A percentile compares a stretch with the other conserved stretches of the same genome.
phyloP scores from a whole-genome alignment of 768 basidiomycete species.

The Coprinopsis strossmayeri region DNA sequence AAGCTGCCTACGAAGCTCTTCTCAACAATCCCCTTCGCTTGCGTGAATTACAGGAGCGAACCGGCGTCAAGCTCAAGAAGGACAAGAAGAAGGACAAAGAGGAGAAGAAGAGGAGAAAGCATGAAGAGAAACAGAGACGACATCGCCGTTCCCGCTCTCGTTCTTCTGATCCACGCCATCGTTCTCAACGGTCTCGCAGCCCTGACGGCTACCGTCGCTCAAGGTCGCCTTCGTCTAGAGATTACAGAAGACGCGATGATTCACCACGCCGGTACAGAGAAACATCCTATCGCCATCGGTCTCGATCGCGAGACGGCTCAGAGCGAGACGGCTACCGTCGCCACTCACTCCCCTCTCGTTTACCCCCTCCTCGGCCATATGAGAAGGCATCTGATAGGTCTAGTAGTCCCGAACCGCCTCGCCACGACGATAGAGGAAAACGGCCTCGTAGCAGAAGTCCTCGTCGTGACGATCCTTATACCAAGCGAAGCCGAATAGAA shows the following conservation, averaged over 20 bases:
- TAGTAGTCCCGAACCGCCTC: conserved; percentile 14
- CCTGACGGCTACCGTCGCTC: conserved; percentile 25
- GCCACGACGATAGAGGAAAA: conserved; percentile 27
- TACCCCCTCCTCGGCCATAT: conserved; percentile 52
- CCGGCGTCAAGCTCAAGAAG: conserved; percentile 70
- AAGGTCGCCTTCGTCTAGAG: conserved; percentile 7
- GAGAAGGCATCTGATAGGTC: conserved; percentile 25
- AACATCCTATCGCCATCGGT: conserved; percentile 20
- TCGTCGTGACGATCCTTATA: conserved; percentile 16
- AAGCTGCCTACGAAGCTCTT: conserved; percentile 82
- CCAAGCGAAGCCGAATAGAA: conserved; percentile 48
- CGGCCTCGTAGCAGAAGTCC: conserved; percentile 32
- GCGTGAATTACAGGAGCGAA: conserved; percentile 72
- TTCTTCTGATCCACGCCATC: conserved; percentile 3
- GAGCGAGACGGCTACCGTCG: conserved; percentile 22
- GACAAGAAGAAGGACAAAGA: conserved; percentile 44
- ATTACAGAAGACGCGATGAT: background rate
- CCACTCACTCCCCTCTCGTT: conserved; percentile 33
- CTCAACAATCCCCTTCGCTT: conserved; percentile 82
- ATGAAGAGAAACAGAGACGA: conserved; percentile 27
- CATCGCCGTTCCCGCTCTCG: conserved; percentile 19
- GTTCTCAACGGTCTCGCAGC: conserved; percentile 41
- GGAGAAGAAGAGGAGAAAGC: conserved; percentile 36
- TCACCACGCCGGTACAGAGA: background rate
- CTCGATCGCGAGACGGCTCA: conserved; percentile 36